Base-by-base conservation (phyloP, 139 green algal species). In the Auxenochlorella pyrenoidosa region DNA sequence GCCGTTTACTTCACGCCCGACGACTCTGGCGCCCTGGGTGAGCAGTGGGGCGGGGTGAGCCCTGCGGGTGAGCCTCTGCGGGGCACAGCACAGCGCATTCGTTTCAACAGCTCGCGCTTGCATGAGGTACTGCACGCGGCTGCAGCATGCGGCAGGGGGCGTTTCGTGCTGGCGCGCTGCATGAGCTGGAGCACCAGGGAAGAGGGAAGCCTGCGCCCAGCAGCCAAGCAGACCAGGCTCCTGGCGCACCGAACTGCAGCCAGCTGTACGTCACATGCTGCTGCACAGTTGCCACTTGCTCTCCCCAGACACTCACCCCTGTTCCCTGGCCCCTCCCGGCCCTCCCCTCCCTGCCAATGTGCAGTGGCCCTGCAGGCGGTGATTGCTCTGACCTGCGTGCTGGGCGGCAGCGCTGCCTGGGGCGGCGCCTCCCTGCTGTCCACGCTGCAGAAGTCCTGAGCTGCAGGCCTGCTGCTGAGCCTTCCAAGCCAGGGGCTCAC, bases 1-100 rank as follows among this genome's bases (percentile, higher is more conserved):
- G 34, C 90, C 3, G 92, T 95, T 22, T 95, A 94, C 84, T 84
- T 92, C 34, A 44, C 85, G 1, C 93, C 93, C 59, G 93, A 95
- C 78, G 84, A 89, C 83, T 90, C 47, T 40, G 82, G 32, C 18
- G 81, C 32, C 28, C 80, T 93, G 43, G 80, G 80, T 85, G 66
- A 73, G 79, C 54, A 3, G 32, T 3, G 47, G 12, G 0, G 75
- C 22, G 43, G 28, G 18, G 5, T 5, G 75, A 32, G n/a, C n/a
- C n/a, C n/a, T n/a, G n/a, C n/a, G n/a, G n/a, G n/a, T 70, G 60
- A 28, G 24, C 60, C n/a, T n/a, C n/a, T 70, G 60, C 15, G 26
- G 22, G 60, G 24, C 60, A 28, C 60, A 70, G 26, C 3, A 4
- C 26, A 70, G 4, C 26, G 3, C 26, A 70, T 6, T 32, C 60